phyloP scores from a whole-genome alignment of 495 filamentous ascomycete genomes.

The Amniculicola lignicola region DNA sequence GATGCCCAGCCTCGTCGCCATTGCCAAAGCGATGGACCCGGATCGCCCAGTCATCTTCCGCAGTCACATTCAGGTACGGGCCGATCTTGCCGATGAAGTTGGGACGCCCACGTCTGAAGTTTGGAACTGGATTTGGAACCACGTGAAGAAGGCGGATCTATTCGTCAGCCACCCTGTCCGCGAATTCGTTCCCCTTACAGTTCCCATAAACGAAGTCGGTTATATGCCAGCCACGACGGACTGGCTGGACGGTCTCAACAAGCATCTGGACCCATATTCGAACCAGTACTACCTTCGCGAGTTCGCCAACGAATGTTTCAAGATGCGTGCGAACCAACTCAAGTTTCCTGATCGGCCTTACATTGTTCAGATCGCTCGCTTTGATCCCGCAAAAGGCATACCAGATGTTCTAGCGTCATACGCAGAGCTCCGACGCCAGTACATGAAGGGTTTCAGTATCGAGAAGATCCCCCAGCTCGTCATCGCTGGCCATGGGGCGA shows the following conservation, averaged over 20 bases:
- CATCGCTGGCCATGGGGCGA: slow-evolving; percentile 74
- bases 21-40: slow-evolving; percentile 69
- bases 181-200: slow-evolving; percentile 67
- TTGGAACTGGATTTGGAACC: slow-evolving; percentile 75
- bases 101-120: slow-evolving; percentile 69
- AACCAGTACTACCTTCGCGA: slow-evolving; percentile 69
- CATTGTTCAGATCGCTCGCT: slow-evolving; percentile 79
- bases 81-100: slow-evolving; percentile 61
- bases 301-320: slow-evolving; percentile 65
- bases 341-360: slow-evolving; percentile 70
- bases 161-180: slow-evolving; percentile 85
- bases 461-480: slow-evolving; percentile 67
- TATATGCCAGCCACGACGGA: slow-evolving; percentile 85
- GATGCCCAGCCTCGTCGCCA: slow-evolving; percentile 77
- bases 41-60: slow-evolving; percentile 76
- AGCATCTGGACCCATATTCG: slow-evolving; percentile 71
- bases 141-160: slow-evolving; percentile 67
- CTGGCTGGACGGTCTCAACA: slow-evolving; percentile 88
- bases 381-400: slow-evolving; percentile 85
- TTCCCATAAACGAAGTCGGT: slow-evolving; percentile 64
- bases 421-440: slow-evolving; percentile 63
- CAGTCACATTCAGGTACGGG: slow-evolving; percentile 81
- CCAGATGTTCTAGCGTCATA: slow-evolving; percentile 76
- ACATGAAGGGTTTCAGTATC: slow-evolving; percentile 46
- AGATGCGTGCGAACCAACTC: slow-evolving; percentile 57